phyloP scores from a whole-genome alignment of 768 basidiomycete species.

The Galerina sulciceps region DNA sequence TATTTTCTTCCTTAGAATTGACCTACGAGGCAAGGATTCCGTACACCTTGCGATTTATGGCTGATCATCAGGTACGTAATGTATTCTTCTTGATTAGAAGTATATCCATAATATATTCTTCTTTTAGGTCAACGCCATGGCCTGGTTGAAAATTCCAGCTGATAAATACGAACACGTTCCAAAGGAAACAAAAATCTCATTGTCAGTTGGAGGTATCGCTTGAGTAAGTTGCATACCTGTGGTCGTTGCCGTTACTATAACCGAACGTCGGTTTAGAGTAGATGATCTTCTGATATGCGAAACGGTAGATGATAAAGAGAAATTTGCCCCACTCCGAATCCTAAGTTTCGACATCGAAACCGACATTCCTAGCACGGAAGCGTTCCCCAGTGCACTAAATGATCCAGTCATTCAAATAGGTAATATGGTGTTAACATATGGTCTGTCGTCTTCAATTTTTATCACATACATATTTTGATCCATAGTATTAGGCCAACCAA shows the following conservation, averaged over 20 bases:
- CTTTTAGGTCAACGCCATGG: slow-evolving; percentile 85
- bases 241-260: neutral
- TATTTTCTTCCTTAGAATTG: slow-evolving; percentile 52
- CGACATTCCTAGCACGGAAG: slow-evolving; percentile 72
- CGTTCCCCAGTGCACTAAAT: slow-evolving; percentile 77
- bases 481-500: slow-evolving; percentile 64
- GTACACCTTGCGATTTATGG: slow-evolving; percentile 91
- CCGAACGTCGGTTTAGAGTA: slow-evolving; percentile 51
- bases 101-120: neutral
- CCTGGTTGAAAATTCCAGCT: slow-evolving; percentile 88
- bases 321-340: slow-evolving; percentile 86
- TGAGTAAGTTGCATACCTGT: slow-evolving; percentile 46
- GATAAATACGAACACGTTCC: slow-evolving; percentile 68
- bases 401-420: slow-evolving; percentile 97
- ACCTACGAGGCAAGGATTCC: slow-evolving; percentile 91
- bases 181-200: slow-evolving; percentile 56
- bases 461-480: neutral
- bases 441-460: slow-evolving; percentile 37
- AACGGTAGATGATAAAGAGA: slow-evolving; percentile 84
- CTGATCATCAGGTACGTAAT: slow-evolving; percentile 76
- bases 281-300: slow-evolving; percentile 81
- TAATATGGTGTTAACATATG: slow-evolving; percentile 94
- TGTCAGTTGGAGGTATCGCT: slow-evolving; percentile 87
- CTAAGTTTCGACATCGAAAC: slow-evolving; percentile 98
- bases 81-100: neutral